Evolutionary conservation across 495 filamentous ascomycete species (phyloP), one percentile per base, ranked within the genome.

Genomic region (Tuber microsphaerosporum): DNA sequence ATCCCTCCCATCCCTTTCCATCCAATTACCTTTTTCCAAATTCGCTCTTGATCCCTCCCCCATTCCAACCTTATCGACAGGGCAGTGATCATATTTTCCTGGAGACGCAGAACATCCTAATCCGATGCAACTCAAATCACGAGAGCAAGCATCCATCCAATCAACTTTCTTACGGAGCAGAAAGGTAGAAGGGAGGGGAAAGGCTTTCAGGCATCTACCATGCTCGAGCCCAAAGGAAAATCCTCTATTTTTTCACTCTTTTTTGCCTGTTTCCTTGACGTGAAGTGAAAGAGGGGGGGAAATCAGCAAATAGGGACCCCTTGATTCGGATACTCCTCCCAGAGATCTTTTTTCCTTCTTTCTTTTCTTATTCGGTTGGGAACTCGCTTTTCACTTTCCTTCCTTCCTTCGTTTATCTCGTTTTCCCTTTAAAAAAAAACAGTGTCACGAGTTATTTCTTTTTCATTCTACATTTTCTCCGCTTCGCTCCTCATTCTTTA

Each of bases 121-220:
- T 71, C 75, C 72, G 51, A 75, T 79, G 77, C 76, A 79, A 71
- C 73, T 73, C 70, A 72, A 68, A 75, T 79, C 77, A 79, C 73
- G 70, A 79, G 77, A 75, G 77, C 77, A 79, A 31, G 43, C 42
- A 17, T 16, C 73, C 70, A 72, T 68, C 76, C 76, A 79, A 74
- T 76, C 71, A 79, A 48, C 43, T 73, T 14, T 65, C n/a, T 65
- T 31, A 34, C n/a, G n/a, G n/a, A 61, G 26, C 10, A 61, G n/a
- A 2, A 20, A 61, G 19, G 26, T n/a, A 31, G 51, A 61, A 6
- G 51, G 51, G 5, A 8, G 19, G n/a, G 10, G 12, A 61, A 31
- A 8, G n/a, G 56, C 5, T 65, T 61, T 26, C 51, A 61, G 22
- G 48, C n/a, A n/a, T 56, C 48, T 56, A 51, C 10, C n/a, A 34